phyloP scores from a whole-genome alignment of 345 rosid genomes.

The Salix brachista region DNA sequence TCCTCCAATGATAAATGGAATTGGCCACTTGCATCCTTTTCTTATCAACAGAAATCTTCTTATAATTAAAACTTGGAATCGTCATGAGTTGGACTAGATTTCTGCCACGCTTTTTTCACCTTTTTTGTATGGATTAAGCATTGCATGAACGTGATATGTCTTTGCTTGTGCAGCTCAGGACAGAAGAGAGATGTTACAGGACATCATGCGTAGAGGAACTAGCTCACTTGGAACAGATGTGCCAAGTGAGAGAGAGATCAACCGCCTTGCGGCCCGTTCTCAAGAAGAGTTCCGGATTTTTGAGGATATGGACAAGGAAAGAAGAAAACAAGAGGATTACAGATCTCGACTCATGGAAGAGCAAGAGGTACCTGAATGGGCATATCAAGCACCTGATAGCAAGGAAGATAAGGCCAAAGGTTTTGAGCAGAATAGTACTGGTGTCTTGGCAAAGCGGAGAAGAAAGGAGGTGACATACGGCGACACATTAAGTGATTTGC shows the following conservation, averaged over 20 bases:
- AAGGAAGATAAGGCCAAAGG: slow-evolving; percentile 59
- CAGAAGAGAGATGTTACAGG: slow-evolving; percentile 89
- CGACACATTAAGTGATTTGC: slow-evolving; percentile 78
- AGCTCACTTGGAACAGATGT: slow-evolving; percentile 93
- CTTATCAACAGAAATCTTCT: not conserved
- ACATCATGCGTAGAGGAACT: slow-evolving; percentile 95
- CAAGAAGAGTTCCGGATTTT: slow-evolving; percentile 87
- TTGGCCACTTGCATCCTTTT: not conserved
- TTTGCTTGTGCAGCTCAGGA: slow-evolving; percentile 72
- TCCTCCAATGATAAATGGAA: not conserved
- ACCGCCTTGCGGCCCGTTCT: slow-evolving; percentile 86
- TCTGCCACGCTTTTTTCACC: not conserved
- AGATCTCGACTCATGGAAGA: slow-evolving; percentile 91
- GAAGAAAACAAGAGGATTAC: slow-evolving; percentile 78
- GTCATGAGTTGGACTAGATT: not conserved
- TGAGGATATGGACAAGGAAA: slow-evolving; percentile 93
- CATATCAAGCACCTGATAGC: slow-evolving; percentile 45
- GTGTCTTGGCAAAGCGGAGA: slow-evolving; percentile 67
- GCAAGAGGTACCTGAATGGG: slow-evolving; percentile 98
- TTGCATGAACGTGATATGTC: slow-evolving; percentile 7
- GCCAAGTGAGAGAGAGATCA: slow-evolving; percentile 99
- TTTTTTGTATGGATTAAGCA: slow-evolving; percentile 4
- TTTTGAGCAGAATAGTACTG: slow-evolving; percentile 38
- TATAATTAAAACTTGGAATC: not conserved
- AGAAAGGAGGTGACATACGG: slow-evolving; percentile 73